Percentiles rank a stretch among this genome's conserved stretches.
Evolutionary conservation across 192 early-diverging fungal species (phyloP).

Genomic region (Backusella mclennaniae): DNA sequence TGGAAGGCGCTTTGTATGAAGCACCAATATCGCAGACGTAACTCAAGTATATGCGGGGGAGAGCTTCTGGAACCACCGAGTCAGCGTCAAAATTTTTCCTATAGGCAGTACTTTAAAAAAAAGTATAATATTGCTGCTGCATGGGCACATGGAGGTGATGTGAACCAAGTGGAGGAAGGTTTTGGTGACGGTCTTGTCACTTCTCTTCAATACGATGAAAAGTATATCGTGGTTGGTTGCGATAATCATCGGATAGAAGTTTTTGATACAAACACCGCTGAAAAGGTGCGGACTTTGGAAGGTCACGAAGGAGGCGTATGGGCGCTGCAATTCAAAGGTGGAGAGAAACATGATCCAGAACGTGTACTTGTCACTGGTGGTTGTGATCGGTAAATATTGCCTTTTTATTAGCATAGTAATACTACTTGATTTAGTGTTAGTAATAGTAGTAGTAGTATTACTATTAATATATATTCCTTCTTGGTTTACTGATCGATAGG

Average conservation of each 20-base stretch:
- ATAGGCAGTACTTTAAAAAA: slow-evolving; percentile 54
- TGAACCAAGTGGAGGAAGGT: slow-evolving; percentile 53
- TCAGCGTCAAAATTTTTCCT: slow-evolving; percentile 36
- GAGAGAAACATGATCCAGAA: slow-evolving; percentile 45
- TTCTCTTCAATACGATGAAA: slow-evolving; percentile 91
- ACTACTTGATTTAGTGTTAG: not conserved
- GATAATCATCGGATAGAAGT: slow-evolving; percentile 95
- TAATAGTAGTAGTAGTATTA: not conserved
- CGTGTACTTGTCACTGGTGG: slow-evolving; percentile 89
- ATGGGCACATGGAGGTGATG: slow-evolving; percentile 51
- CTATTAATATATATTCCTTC: not conserved
- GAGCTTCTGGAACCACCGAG: slow-evolving; percentile 34
- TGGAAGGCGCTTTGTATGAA: slow-evolving; percentile 43
- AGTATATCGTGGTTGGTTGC: slow-evolving; percentile 92
- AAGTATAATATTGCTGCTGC: slow-evolving; percentile 51
- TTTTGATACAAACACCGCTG: slow-evolving; percentile 83
- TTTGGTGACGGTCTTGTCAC: slow-evolving; percentile 80
- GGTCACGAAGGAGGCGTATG: slow-evolving; percentile 97
- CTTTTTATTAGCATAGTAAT: slow-evolving; percentile 3
- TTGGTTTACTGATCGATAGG: not conserved
- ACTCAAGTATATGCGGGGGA: slow-evolving; percentile 30
- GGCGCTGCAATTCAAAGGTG: slow-evolving; percentile 79
- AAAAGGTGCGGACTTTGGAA: slow-evolving; percentile 65
- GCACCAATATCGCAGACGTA: slow-evolving; percentile 37
- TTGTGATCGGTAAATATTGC: slow-evolving; percentile 77